Evolutionary conservation across 371 early-diverging fungal species (phyloP).

Genomic region (Syncephalastrum contaminatum): DNA sequence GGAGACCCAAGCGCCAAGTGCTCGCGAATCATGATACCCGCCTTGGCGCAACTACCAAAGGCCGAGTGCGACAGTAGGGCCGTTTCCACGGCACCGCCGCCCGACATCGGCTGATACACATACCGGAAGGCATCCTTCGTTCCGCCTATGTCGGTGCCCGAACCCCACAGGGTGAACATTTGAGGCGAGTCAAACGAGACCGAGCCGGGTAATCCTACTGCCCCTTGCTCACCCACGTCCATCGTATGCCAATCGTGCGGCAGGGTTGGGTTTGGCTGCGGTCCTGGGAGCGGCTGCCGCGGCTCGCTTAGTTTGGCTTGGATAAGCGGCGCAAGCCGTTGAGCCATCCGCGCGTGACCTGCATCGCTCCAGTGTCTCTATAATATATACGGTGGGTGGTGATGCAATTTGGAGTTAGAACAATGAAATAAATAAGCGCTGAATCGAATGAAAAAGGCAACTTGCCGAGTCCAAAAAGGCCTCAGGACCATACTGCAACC

Average conservation of each 20-base stretch:
- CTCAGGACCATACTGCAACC: conserved; percentile 32
- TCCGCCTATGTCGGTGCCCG: conserved; percentile 37
- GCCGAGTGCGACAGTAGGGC: conserved; percentile 41
- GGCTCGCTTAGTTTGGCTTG: conserved; percentile 32
- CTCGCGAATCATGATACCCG: conserved; percentile 49
- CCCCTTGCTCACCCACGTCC: conserved; percentile 39
- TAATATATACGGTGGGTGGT: neutral
- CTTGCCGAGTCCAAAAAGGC: conserved; percentile 31
- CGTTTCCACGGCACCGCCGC: conserved; percentile 27
- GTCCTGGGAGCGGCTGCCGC: conserved; percentile 35
- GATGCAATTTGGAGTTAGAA: neutral
- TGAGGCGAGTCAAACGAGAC: conserved; percentile 41
- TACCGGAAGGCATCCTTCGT: conserved; percentile 40
- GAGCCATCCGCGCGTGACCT: conserved; percentile 35
- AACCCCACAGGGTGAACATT: conserved; percentile 49
- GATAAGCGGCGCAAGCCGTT: conserved; percentile 30
- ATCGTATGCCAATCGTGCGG: conserved; percentile 48
- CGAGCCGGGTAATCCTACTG: conserved; percentile 41
- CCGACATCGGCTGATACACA: conserved; percentile 34
- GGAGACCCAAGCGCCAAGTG: conserved; percentile 41
- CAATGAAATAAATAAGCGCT: neutral
- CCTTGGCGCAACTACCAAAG: conserved; percentile 47
- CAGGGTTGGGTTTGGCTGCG: conserved; percentile 40
- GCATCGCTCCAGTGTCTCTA: conserved; percentile 36
- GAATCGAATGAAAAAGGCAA: neutral